Base-by-base conservation (phyloP, 805 yeast species). In the Metschnikowia gelsemii region DNA sequence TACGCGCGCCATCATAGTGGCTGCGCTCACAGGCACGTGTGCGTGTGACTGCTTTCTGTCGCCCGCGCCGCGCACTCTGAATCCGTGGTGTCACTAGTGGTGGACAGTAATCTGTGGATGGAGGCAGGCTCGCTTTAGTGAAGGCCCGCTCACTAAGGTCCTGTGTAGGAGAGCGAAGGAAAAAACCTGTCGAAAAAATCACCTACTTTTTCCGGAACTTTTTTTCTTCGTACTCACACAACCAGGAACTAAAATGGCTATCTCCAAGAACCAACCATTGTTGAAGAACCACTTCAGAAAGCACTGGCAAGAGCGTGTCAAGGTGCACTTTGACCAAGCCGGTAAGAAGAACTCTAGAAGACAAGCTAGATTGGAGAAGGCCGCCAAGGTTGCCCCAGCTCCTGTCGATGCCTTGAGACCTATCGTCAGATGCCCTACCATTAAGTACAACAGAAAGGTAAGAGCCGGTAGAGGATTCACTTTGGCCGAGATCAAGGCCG, bases 221-320 rank as follows among this genome's bases (percentile, higher is more conserved):
- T 20, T 32, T 38, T 31, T 38, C 8, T 18, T 28, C 42, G 25
- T 32, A 21, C 32, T 17, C 13, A 11, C 32, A 11, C 36, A 11
- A 27, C 20, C 35, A 39, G 18, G 24, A 25, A 40, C 50, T 51
- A 62, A 53, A 56, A 69, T 75, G 90, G 99, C 98, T 77, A 89
- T 93, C 83, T 77, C 93, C 65, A 91, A 93, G 90, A 91, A 91
- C 81, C 83, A 89, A 80, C 96, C 98, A 82, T 80, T 91, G 80
- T 86, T 87, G 83, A 88, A 87, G 85, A 91, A 91, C 85, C 99
- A 93, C 82, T 91, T 91, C 96, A 86, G 97, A 83, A 91, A 91
- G 87, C 91, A 91, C 96, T 93, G 99, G 99, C 98, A 93, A 80
- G 96, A 88, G 78, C 87, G 98, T 72, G 99, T 93, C 82, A 87